A percentile compares a stretch with the other conserved stretches of the same genome.
These are phyloP conservation scores for Saururus chinensis DNA, from an alignment of 164 flowering plant genomes.

Conservation along the genomic window DNA sequence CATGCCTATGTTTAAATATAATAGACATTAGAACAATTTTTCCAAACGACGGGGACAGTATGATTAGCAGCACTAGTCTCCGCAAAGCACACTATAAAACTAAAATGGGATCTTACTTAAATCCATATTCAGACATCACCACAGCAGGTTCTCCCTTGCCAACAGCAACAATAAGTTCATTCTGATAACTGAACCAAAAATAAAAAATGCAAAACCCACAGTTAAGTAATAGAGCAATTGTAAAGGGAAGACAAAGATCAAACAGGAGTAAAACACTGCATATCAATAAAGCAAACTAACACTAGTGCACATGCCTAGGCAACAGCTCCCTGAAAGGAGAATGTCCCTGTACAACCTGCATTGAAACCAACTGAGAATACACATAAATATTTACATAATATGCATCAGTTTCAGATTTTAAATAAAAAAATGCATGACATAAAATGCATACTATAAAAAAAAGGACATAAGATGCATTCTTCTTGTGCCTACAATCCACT, in stretches of 20 bases:
- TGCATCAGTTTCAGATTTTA: too few species aligned
- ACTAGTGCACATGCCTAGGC: slow-evolving; percentile 28
- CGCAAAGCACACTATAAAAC: too few species aligned
- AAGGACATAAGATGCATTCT: background rate
- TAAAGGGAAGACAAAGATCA: background rate
- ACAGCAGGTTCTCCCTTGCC: slow-evolving; percentile 90
- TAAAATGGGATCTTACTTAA: slow-evolving; percentile 36
- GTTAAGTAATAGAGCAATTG: background rate
- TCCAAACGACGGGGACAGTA: too few species aligned
- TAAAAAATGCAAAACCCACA: background rate
- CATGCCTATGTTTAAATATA: background rate
- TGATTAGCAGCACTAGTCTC: background rate
- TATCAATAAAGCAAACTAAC: background rate
- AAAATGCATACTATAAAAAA: too few species aligned
- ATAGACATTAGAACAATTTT: too few species aligned
- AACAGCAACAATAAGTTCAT: slow-evolving; percentile 58
- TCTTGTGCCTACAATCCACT: background rate
- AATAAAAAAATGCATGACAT: too few species aligned
- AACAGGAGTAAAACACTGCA: background rate
- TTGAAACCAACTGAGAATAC: background rate
- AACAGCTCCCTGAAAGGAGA: slow-evolving; percentile 63
- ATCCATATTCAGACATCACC: slow-evolving; percentile 84
- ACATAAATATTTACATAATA: too few species aligned
- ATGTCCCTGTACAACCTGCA: slow-evolving; percentile 83
- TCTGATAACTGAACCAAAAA: slow-evolving; percentile 38